Conservation (phyloP, 2,329 filamentous ascomycete genomes). For the Curvularia spicifera region DNA sequence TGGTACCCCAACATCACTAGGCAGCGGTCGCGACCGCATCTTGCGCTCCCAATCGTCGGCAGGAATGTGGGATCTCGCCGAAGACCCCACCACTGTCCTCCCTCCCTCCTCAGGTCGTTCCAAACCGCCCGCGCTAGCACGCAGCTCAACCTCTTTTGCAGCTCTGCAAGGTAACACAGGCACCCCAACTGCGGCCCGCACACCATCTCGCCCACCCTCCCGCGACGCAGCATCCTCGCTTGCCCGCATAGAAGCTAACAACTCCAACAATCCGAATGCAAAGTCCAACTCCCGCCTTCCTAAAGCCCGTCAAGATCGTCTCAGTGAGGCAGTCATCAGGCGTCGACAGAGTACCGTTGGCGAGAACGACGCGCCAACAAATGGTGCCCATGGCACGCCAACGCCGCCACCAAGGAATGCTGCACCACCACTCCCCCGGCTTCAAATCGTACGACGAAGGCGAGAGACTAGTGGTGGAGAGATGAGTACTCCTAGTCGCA, state of each 20-base stretch:
- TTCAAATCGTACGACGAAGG: conserved; percentile 44
- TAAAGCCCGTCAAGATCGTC: conserved; percentile 41
- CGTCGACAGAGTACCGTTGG: conserved; percentile 36
- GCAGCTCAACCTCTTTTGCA: conserved; percentile 38
- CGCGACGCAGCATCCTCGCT: conserved; percentile 39
- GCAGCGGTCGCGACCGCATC: conserved; percentile 36
- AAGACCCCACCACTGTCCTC: conserved; percentile 33
- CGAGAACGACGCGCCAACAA: conserved; percentile 30
- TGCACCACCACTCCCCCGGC: conserved; percentile 37
- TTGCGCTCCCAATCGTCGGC: conserved; percentile 38
- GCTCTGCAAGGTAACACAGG: conserved; percentile 23
- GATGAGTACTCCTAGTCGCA: conserved; percentile 41
- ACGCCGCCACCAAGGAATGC: conserved; percentile 1
- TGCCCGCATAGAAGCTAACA: conserved; percentile 34
- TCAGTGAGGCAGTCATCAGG: conserved; percentile 38
- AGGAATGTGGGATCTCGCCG: conserved; percentile 45
- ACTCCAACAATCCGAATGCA: conserved; percentile 2
- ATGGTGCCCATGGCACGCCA: conserved; percentile 1
- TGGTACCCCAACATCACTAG: conserved; percentile 32
- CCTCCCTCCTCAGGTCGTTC: conserved; percentile 28
- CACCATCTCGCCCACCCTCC: conserved; percentile 35
- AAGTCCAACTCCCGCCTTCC: conserved; percentile 34
- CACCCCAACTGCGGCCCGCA: conserved; percentile 27
- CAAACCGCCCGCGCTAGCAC: conserved; percentile 32
- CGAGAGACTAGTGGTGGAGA: conserved; percentile 47